Evolutionary conservation across 371 early-diverging fungal genomes (phyloP), one percentile per base, ranked within the genome.

Genomic region (Paramicrosporidium saccamoebae): DNA sequence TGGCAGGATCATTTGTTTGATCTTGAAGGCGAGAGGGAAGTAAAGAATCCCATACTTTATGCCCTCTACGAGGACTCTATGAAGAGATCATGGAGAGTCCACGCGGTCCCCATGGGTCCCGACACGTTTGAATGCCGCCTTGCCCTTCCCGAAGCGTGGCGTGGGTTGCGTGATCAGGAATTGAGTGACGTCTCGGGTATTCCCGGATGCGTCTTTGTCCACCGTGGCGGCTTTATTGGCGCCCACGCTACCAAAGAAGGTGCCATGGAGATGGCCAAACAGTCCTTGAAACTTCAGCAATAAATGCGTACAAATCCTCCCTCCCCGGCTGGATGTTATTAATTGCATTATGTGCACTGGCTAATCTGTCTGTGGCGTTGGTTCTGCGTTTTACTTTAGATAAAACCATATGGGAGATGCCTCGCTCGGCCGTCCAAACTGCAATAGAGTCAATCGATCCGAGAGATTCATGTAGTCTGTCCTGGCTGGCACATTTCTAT

Each of bases 181-280:
- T 41, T 97, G 33, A 56, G 62, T 25, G 56, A 55, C 28, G 44
- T 64, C 17, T 44, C 63, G 12, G 62, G 64, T 5, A 52, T 86
- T 20, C 55, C 63, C 12, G 77, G 60, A 9, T 67, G 73, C 28
- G 52, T 78, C 16, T 97, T 94, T 54, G 79, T 90, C 7, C 98
- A 97, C 37, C 72, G 75, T 33, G 52, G 67, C 7, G 97, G 96
- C 16, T 79, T 79, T 34, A 79, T 74, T 42, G 79, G 75, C 7
- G 71, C 63, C 21, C 44, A 64, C 40, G 40, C 53, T 42, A 61
- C 65, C 5, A 42, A 50, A 23, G 65, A 58, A 20, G 66, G 66
- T 3, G 64, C 61, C 1, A 20, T 65, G 32, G 48, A 39, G 21
- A 55, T 65, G 55, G 66, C 66, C 15, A 44, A 48, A 33, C 47